Base-by-base conservation (phyloP, 805 yeast species). In the Candida rishiriensis region DNA sequence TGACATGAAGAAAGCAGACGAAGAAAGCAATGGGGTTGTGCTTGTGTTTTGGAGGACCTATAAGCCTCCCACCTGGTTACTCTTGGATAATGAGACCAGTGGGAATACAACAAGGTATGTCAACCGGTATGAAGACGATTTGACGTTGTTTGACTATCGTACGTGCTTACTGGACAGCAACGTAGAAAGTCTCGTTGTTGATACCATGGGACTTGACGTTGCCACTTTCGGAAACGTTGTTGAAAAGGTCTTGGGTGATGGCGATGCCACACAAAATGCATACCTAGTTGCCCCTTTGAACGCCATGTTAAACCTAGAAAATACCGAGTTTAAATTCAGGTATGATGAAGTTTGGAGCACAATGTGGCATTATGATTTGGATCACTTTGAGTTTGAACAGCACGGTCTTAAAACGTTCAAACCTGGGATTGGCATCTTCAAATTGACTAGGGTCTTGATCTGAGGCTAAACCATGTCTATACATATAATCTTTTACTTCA, bases 11-110 rank as follows among this genome's bases (percentile, higher is more conserved):
- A 21, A 21, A 21, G 41, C 3, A 41, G 52, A 16, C 49, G 7
- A 44, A n/a, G 30, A 40, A 33, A 11, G 40, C 1, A 3, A 33
- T 1, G 59, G 65, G 3, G 42, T 72, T 0, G 66, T 78, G 0
- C 74, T 78, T 31, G 57, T 91, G 5, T 91, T 95, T 88, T 91
- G 98, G 98, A 81, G 88, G 61, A 88, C 97, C 0, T 93, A 91
- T 55, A 77, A 88, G 3, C 97, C 98, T 0, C 98, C 99, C 3
- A 76, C 88, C 4, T 93, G 96, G 96, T 61, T 91, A 46, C 34
- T 63, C 7, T 46, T 39, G 2, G 42, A 42, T n/a, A 18, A 42
- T 11, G 15, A 35, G 34, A 15, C 31, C 35, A 29, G 39, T 17
- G 26, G 40, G 13, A 18, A 33, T n/a, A 38, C n/a, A 33, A 12